Percentiles rank a stretch among this genome's conserved stretches.
These are phyloP conservation scores for Hydnomerulius pinastri DNA, from an alignment of 768 basidiomycete species.

Conservation along the genomic window DNA sequence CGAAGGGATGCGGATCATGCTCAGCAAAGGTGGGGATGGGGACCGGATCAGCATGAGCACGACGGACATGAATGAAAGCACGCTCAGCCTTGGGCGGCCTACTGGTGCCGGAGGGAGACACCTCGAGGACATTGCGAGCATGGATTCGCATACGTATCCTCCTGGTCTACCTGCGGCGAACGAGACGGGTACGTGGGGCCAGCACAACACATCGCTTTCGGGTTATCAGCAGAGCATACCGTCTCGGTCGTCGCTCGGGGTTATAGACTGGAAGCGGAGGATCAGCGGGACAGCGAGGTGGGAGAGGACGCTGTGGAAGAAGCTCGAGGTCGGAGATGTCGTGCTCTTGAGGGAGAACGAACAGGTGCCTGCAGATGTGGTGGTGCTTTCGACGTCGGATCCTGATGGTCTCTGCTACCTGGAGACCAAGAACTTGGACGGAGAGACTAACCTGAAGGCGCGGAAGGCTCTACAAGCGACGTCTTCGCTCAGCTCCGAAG, in stretches of 20 bases:
- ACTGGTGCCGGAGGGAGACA: conserved; percentile 49
- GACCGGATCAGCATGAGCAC: conserved; percentile 45
- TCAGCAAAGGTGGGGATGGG: conserved; percentile 45
- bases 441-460: conserved; percentile 95
- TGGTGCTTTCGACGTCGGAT: conserved; percentile 91
- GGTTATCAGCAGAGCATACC: conserved; percentile 58
- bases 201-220: conserved; percentile 41
- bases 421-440: conserved; percentile 98
- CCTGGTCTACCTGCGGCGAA: conserved; percentile 38
- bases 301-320: conserved; percentile 99
- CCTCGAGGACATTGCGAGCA: conserved; percentile 69
- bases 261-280: conserved; percentile 78
- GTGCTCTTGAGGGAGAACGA: conserved; percentile 91
- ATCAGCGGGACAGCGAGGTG: conserved; percentile 74
- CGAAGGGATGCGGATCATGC: conserved; percentile 63
- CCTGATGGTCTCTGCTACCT: conserved; percentile 91
- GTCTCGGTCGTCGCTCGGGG: conserved; percentile 62
- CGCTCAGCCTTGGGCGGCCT: conserved; percentile 38
- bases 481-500: conserved; percentile 73
- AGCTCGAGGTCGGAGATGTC: conserved; percentile 96
- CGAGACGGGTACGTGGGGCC: conserved; percentile 38
- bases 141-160: conserved; percentile 67
- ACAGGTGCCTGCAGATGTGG: conserved; percentile 94
- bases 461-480: conserved; percentile 79
- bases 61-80: conserved; percentile 45